These are phyloP conservation scores for Uronychia setigera DNA, from an alignment of 73 alveolate species.

Conservation along the genomic window DNA sequence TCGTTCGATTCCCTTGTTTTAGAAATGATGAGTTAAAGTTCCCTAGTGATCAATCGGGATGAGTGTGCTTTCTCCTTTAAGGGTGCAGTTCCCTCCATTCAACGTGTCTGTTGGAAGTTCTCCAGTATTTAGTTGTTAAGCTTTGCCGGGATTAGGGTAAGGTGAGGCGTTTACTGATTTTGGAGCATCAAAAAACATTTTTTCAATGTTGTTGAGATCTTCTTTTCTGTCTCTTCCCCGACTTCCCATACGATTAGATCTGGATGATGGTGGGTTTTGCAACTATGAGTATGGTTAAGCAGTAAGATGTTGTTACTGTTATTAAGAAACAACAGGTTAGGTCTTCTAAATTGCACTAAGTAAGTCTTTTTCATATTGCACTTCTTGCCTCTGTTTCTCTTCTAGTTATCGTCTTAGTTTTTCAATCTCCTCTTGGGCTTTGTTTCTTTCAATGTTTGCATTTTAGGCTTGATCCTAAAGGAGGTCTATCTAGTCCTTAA, in stretches of 20 bases:
- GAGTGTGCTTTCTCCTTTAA: neutral
- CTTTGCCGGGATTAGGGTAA: neutral
- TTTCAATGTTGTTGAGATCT: neutral
- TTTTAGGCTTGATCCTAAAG: neutral
- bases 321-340: neutral
- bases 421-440: neutral
- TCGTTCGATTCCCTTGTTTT: no score
- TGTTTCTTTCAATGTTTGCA: neutral
- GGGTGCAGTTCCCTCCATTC: neutral
- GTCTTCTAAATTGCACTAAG: neutral
- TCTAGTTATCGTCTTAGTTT: neutral
- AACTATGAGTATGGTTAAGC: no score
- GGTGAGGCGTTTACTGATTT: neutral
- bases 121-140: no score
- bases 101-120: neutral
- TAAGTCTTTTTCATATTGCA: neutral
- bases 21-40: neutral
- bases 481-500: neutral
- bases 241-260: neutral
- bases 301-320: no score
- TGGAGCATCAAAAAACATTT: neutral
- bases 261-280: no score
- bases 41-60: neutral
- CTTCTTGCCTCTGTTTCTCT: neutral
- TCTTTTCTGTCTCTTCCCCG: neutral